phyloP scores from a whole-genome alignment of 2,329 filamentous ascomycete genomes.

The Elsinoe fawcettii region DNA sequence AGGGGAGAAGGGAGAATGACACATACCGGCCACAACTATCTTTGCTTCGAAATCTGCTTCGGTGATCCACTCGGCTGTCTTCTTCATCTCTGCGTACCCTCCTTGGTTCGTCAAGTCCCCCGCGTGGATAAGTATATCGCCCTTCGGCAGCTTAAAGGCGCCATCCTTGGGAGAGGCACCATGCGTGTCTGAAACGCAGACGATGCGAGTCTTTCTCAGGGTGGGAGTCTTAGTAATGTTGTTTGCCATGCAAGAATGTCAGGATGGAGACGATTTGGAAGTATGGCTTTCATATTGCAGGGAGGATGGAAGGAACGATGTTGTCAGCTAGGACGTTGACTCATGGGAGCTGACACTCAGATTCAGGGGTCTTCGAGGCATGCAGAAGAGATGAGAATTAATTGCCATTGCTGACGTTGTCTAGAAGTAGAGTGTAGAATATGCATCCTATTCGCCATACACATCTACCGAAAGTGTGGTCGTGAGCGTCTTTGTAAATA shows the following conservation, averaged over 20 bases:
- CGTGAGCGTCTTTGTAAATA: neutral
- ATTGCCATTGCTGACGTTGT: neutral
- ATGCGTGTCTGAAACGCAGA: constrained; percentile 72
- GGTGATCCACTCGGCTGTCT: constrained; percentile 59
- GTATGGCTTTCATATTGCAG: too few species aligned
- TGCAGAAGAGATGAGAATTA: neutral
- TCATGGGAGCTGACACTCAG: neutral
- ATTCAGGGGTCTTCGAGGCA: neutral
- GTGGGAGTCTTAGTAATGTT: neutral
- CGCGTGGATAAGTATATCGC: constrained; percentile 68
- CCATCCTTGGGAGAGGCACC: constrained; percentile 48
- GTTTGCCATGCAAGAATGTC: neutral
- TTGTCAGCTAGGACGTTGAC: neutral
- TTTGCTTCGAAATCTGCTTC: constrained; percentile 61
- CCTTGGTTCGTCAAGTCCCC: constrained; percentile 72
- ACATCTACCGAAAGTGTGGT: neutral
- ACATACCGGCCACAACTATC: constrained; percentile 58
- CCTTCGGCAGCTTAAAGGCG: constrained; percentile 56
- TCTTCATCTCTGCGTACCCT: constrained; percentile 49
- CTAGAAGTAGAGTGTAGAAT: neutral
- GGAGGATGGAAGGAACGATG: neutral
- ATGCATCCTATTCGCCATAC: neutral
- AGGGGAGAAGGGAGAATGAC: constrained; percentile 12
- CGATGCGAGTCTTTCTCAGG: constrained; percentile 51
- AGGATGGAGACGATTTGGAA: too few species aligned